Evolutionary conservation across 306 rosid species (phyloP), one percentile per base, ranked within the genome.

Genomic region (Fragaria nilgerrensis): DNA sequence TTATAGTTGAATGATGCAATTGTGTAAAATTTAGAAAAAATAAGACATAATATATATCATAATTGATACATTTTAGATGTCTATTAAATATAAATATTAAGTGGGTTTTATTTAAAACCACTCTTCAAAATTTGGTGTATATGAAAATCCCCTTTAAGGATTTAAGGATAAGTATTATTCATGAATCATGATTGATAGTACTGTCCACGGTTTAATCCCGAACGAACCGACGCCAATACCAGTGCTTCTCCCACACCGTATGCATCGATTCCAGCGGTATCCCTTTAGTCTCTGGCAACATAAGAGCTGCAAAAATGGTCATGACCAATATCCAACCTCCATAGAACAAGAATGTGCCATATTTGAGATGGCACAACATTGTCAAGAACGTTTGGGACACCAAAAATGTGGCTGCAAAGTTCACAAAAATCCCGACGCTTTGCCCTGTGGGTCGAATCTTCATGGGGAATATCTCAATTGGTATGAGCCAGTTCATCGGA

Each of bases 201-300:
- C 36, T 32, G 43, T 5, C 43, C 43, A 39, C 9, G 43, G 43
- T 7, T 39, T 63, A 61, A 25, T 9, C 36, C 2, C 12, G 65
- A 41, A 86, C 91, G 58, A 84, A 92, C 43, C 89, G 84, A 2
- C 71, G 44, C 93, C 94, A 90, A 36, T 52, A 92, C 94, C 97
- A 90, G 73, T 92, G 97, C 43, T 68, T 84, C 34, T 67, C 86
- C 94, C 94, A 92, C 2, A 92, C 82, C 0, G 62, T 53, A 50
- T 82, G 32, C 92, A 90, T 88, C 1, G 88, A 81, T 12, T 90
- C 88, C 73, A 92, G 20, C 0, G 90, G 88, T 69, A 92, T 83
- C 3, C 89, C 94, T 75, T 87, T 92, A 1, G 97, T 90, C 85
- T 92, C 96, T 7, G 94, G 97, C 73, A 92, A 63, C 75, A 90